Percentiles rank a stretch among this genome's conserved stretches.
phyloP scores from a whole-genome alignment of 2,329 filamentous ascomycete species.

The Neopestalotiopsis sp. region DNA sequence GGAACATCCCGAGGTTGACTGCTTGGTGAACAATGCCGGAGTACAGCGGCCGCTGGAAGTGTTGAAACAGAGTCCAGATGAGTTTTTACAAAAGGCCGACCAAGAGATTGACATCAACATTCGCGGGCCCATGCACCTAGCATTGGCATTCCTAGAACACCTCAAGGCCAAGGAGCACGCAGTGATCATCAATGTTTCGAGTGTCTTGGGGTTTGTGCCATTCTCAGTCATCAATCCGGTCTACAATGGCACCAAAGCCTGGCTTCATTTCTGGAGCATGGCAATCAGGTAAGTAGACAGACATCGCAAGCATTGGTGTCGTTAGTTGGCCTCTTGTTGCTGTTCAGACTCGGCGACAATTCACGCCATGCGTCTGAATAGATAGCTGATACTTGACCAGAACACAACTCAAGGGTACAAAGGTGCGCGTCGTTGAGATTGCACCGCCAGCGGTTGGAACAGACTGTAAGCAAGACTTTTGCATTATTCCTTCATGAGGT shows the following conservation, averaged over 20 bases:
- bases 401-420: conserved; percentile 49
- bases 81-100: conserved; percentile 56
- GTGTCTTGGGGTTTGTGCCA: conserved; percentile 57
- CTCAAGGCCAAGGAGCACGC: conserved; percentile 46
- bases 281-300: conserved; percentile 44
- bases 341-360: neutral
- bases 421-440: conserved; percentile 58
- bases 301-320: neutral
- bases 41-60: conserved; percentile 59
- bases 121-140: conserved; percentile 61
- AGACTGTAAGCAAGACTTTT: conserved; percentile 33
- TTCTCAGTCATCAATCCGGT: conserved; percentile 59
- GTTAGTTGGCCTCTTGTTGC: neutral
- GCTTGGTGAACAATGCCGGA: conserved; percentile 64
- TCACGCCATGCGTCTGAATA: neutral
- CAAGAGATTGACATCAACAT: conserved; percentile 65
- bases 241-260: conserved; percentile 65
- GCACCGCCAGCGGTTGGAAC: conserved; percentile 59
- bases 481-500: neutral
- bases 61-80: conserved; percentile 37
- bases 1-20: conserved; percentile 61
- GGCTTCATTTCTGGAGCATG: conserved; percentile 61
- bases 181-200: conserved; percentile 59
- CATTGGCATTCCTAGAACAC: conserved; percentile 53
- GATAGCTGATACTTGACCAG: neutral